Conservation (phyloP, 2,329 filamentous ascomycete species). For the Sclerotinia minor region DNA sequence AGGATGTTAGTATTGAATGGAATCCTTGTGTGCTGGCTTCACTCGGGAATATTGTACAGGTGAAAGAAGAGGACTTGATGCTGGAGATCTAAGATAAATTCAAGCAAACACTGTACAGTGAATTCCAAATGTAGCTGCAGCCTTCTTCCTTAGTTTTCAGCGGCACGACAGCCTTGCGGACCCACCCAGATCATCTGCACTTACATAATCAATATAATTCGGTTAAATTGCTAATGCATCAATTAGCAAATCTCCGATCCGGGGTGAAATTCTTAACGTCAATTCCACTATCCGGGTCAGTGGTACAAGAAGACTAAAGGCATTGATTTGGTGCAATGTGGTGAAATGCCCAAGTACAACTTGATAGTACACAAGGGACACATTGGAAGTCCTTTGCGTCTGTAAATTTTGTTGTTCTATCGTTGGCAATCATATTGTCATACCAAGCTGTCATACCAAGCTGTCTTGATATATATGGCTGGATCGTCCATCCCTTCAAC, state of each 20-base stretch:
- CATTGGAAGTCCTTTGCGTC: neutral
- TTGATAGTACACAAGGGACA: neutral
- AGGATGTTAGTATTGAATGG: constrained; percentile 9
- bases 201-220: constrained; percentile 8
- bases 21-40: constrained; percentile 17
- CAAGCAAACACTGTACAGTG: constrained; percentile 1
- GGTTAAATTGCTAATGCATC: constrained; percentile 1
- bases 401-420: neutral
- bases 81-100: neutral
- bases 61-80: constrained; percentile 4
- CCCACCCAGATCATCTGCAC: constrained; percentile 5
- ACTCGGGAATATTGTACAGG: constrained; percentile 14
- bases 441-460: neutral
- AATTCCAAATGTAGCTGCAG: constrained; percentile 10
- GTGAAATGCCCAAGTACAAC: neutral
- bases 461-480: too few species aligned
- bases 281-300: constrained; percentile 7
- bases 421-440: too few species aligned
- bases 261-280: constrained; percentile 14
- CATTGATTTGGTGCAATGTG: neutral
- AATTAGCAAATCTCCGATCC: constrained; percentile 17
- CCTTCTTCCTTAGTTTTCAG: constrained; percentile 8
- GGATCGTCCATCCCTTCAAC: too few species aligned
- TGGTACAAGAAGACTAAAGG: neutral
- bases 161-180: constrained; percentile 13